Evolutionary conservation across 2,329 filamentous ascomycete species (phyloP).

Genomic region (Gnomoniopsis sp.): DNA sequence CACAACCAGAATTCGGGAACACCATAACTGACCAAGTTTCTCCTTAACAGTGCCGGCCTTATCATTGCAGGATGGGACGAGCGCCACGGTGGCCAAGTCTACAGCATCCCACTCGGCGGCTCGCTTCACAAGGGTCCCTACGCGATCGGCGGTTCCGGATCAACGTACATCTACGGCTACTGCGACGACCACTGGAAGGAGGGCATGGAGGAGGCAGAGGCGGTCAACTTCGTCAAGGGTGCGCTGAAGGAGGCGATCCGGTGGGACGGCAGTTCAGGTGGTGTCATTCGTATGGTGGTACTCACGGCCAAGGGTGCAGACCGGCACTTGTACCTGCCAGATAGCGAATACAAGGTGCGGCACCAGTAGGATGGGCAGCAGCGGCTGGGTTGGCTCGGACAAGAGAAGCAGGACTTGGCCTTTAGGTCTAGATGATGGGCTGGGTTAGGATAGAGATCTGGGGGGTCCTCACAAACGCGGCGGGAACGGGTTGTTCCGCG

Average conservation of each 20-base stretch:
- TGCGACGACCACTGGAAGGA: conserved; percentile 96
- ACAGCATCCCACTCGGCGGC: conserved; percentile 92
- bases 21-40: background rate
- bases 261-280: conserved; percentile 98
- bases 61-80: conserved; percentile 99
- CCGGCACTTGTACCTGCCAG: conserved; percentile 92
- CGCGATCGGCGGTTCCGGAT: conserved; percentile 92
- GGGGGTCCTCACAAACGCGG: no score
- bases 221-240: conserved; percentile 88
- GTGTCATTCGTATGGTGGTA: conserved; percentile 97
- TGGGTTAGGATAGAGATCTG: no score
- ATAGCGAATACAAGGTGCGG: conserved; percentile 78
- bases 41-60: conserved; percentile 72
- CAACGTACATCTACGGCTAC: conserved; percentile 99
- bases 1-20: no score
- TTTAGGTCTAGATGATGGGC: no score
- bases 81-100: conserved; percentile 92
- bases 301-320: conserved; percentile 85
- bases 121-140: conserved; percentile 97
- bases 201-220: conserved; percentile 88
- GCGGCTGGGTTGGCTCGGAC: no score
- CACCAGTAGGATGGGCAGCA: conserved; percentile 49
- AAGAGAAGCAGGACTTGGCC: no score
- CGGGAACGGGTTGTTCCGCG: no score
- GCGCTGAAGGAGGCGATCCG: conserved; percentile 93